These are phyloP conservation scores for Kodamaea arcana DNA, from an alignment of 1,139 yeast species.

Conservation along the genomic window DNA sequence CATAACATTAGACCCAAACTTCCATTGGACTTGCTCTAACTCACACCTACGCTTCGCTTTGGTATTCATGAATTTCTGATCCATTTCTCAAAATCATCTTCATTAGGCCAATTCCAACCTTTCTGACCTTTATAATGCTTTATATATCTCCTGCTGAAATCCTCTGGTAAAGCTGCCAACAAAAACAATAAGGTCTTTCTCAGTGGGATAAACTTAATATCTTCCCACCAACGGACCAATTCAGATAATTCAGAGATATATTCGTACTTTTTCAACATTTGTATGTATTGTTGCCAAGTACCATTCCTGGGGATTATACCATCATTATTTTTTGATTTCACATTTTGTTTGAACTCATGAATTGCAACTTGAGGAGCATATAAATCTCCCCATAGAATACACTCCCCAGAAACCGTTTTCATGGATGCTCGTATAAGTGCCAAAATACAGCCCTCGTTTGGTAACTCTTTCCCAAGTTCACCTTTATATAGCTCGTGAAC, in stretches of 20 bases:
- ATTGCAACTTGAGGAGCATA: slow-evolving; percentile 62
- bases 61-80: too few species aligned
- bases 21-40: too few species aligned
- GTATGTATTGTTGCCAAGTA: slow-evolving; percentile 51
- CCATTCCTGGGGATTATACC: slow-evolving; percentile 19
- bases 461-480: slow-evolving; percentile 19
- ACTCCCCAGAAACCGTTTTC: slow-evolving; percentile 13
- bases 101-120: not conserved
- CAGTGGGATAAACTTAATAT: slow-evolving; percentile 45
- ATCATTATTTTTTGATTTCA: slow-evolving; percentile 21
- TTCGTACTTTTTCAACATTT: slow-evolving; percentile 43
- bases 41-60: too few species aligned
- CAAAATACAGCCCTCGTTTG: slow-evolving; percentile 37
- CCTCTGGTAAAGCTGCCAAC: slow-evolving; percentile 38
- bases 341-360: slow-evolving; percentile 47
- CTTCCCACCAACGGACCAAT: slow-evolving; percentile 57
- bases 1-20: too few species aligned
- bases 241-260: slow-evolving; percentile 49
- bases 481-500: slow-evolving; percentile 10
- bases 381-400: slow-evolving; percentile 42
- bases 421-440: slow-evolving; percentile 43
- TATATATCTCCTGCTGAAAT: slow-evolving; percentile 36
- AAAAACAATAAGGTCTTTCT: slow-evolving; percentile 32
- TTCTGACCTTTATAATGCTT: slow-evolving; percentile 26
- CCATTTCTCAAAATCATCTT: not conserved